Base-by-base conservation (phyloP, 768 basidiomycete species). In the Coprinopsis strossmayeri region DNA sequence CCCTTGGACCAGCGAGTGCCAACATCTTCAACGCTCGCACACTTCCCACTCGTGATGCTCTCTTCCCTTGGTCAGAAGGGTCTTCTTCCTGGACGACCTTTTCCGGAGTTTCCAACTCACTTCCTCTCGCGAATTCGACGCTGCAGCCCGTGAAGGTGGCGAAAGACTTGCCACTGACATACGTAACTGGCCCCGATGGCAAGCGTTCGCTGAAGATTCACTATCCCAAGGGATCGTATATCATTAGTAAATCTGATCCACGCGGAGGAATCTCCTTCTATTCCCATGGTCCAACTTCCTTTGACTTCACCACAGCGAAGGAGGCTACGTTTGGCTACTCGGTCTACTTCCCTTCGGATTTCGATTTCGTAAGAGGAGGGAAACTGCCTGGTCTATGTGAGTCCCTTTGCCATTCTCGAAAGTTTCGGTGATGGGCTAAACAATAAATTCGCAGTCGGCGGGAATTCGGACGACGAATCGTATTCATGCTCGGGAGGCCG, bases 341-440 rank as follows among this genome's bases (percentile, higher is more conserved):
- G 58, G 79, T 89, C 11, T 91, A 82, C 62, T 91, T 95, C 59
- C 87, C 86, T 0, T 53, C 48, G 0, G 76, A 79, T 52, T 94
- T 90, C 54, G 72, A 84, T 44, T 94, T 80, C 71, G 87, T 89
- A 15, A 70, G 76, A 45, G 91, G 78, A 3, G 92, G 92, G 4
- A 93, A 95, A 64, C 61, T 94, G 3, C 88, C 91, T 0, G 92
- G 91, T 0, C 54, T 92, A 2, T 90, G 81, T 55, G 84, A 56
- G 83, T 69, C 18, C 32, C 37, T 13, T 38, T 44, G 23, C 35
- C 28, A 46, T 46, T n/a, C 30, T 32, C 30, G 30, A 32, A 7
- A 32, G 30, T 32, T 32, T n/a, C n/a, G n/a, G n/a, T n/a, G n/a
- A n/a, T n/a, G n/a, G n/a, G n/a, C n/a, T n/a, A n/a, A n/a, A n/a